Evolutionary conservation across 805 yeast species (phyloP).

Genomic region (Schizosaccharomyces osmophilus): DNA sequence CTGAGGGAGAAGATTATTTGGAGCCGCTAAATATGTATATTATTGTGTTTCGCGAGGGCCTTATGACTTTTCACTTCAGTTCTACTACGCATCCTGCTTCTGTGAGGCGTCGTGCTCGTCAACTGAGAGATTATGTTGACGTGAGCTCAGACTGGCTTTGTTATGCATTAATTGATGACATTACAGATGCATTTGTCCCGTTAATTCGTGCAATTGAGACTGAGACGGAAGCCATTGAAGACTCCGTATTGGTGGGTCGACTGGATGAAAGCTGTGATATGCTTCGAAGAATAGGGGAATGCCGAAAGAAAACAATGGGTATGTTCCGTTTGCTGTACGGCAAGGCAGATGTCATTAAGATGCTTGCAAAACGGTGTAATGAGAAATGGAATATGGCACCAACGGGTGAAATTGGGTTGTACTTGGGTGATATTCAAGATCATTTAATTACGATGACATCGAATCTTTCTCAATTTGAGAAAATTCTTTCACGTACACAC

Average conservation of each 20-base stretch:
- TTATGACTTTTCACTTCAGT: slow-evolving; percentile 33
- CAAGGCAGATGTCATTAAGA: slow-evolving; percentile 85
- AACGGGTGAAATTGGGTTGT: slow-evolving; percentile 73
- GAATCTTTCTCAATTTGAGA: slow-evolving; percentile 69
- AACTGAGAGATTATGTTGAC: slow-evolving; percentile 33
- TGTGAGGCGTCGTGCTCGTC: slow-evolving; percentile 39
- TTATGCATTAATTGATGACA: slow-evolving; percentile 40
- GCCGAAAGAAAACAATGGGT: slow-evolving; percentile 79
- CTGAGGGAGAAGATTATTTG: slow-evolving; percentile 54
- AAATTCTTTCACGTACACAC: slow-evolving; percentile 77
- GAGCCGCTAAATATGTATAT: slow-evolving; percentile 38
- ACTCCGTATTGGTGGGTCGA: slow-evolving; percentile 59
- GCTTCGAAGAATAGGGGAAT: slow-evolving; percentile 65
- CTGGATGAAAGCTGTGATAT: slow-evolving; percentile 49
- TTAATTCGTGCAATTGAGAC: slow-evolving; percentile 31
- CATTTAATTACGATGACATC: slow-evolving; percentile 92
- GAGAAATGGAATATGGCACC: slow-evolving; percentile 40
- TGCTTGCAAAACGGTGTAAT: slow-evolving; percentile 87
- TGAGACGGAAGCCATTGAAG: slow-evolving; percentile 46
- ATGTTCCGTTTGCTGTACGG: slow-evolving; percentile 71
- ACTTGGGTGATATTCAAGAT: slow-evolving; percentile 87
- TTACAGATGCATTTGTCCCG: slow-evolving; percentile 41
- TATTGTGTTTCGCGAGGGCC: slow-evolving; percentile 36
- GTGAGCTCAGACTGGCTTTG: slow-evolving; percentile 43
- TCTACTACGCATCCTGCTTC: slow-evolving; percentile 35